These are phyloP conservation scores for Panus rudis DNA, from an alignment of 768 basidiomycete genomes.

Conservation along the genomic window DNA sequence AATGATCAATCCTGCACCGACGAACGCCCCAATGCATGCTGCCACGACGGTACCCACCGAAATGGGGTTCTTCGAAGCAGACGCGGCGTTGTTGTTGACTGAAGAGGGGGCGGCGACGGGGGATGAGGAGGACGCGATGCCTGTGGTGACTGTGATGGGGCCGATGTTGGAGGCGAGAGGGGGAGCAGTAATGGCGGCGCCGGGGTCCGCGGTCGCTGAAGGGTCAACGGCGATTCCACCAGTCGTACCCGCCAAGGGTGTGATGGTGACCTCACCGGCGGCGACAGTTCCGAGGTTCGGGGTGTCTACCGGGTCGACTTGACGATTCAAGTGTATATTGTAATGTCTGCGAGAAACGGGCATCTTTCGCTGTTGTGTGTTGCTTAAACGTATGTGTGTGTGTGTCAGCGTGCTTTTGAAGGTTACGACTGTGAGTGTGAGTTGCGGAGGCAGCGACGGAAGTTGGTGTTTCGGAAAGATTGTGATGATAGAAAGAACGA, in stretches of 20 bases:
- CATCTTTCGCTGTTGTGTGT: no score
- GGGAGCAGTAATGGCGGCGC: neutral
- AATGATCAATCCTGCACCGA: constrained; percentile 41
- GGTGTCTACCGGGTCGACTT: neutral
- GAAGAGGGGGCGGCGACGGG: constrained; percentile 2
- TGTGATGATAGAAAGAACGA: constrained; percentile 6
- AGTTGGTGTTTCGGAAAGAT: neutral
- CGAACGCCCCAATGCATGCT: constrained; percentile 54
- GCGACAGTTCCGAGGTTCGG: neutral
- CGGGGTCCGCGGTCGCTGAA: neutral
- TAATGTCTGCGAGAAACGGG: constrained; percentile 4
- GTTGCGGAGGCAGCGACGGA: neutral
- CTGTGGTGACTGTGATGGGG: neutral
- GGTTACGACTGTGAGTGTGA: neutral
- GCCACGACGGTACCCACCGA: constrained; percentile 49
- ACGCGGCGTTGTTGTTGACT: constrained; percentile 2
- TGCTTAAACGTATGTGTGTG: no score
- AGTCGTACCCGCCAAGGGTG: neutral
- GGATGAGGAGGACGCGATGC: constrained; percentile 1
- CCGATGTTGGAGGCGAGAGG: constrained; percentile 2
- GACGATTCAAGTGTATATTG: constrained; percentile 9
- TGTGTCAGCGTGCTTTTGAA: no score
- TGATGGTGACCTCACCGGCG: neutral
- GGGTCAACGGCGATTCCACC: constrained; percentile 4
- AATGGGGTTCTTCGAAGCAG: constrained; percentile 5